Evolutionary conservation across 2,329 filamentous ascomycete genomes (phyloP).

Genomic region (Fusarium sterilihyphosum): DNA sequence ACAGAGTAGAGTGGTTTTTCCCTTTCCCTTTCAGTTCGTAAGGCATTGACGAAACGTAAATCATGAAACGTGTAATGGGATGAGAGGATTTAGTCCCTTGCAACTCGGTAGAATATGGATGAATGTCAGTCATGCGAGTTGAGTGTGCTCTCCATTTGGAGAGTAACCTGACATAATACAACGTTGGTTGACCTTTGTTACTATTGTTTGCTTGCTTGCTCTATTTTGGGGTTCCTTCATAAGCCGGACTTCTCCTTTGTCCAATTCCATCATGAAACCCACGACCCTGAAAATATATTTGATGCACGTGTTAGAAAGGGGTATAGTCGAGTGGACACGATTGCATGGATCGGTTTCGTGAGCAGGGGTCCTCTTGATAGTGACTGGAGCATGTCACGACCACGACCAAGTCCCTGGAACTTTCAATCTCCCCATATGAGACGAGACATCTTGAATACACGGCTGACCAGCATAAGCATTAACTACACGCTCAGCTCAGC

Average conservation of each 20-base stretch:
- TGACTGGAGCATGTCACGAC: slow-evolving; percentile 38
- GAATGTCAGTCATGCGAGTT: neutral
- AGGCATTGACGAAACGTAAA: slow-evolving; percentile 40
- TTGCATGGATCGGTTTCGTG: slow-evolving; percentile 29
- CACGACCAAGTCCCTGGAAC: slow-evolving; percentile 36
- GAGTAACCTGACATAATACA: neutral
- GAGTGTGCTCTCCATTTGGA: neutral
- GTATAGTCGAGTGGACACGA: slow-evolving; percentile 27
- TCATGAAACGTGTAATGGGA: slow-evolving; percentile 34
- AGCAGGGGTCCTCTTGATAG: slow-evolving; percentile 25
- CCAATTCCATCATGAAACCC: slow-evolving; percentile 39
- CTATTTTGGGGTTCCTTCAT: slow-evolving; percentile 17
- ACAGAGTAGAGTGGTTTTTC: slow-evolving; percentile 36
- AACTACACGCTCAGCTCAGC: neutral
- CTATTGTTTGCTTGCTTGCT: neutral
- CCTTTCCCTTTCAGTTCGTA: neutral
- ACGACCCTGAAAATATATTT: slow-evolving; percentile 24
- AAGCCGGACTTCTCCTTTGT: slow-evolving; percentile 5
- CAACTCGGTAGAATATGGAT: slow-evolving; percentile 3
- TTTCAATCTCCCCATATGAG: slow-evolving; percentile 32
- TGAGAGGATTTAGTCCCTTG: slow-evolving; percentile 22
- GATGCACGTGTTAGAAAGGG: slow-evolving; percentile 34
- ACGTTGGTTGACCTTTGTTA: neutral
- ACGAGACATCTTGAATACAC: neutral
- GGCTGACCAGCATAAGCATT: neutral